These are phyloP conservation scores for Cadophora malorum DNA, from an alignment of 2,329 filamentous ascomycete species.

Conservation along the genomic window DNA sequence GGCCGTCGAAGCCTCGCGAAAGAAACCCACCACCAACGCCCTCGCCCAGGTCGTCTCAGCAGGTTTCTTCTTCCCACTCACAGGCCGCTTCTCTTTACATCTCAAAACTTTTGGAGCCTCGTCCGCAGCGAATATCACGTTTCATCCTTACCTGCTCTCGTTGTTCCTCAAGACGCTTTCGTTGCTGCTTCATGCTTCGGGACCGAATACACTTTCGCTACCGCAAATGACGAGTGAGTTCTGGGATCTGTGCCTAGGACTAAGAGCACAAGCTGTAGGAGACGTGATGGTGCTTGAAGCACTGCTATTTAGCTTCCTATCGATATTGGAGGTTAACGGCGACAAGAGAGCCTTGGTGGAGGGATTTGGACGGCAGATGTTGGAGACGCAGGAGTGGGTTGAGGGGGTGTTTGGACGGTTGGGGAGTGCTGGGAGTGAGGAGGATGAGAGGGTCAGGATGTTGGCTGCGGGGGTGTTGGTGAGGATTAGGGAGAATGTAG, in stretches of 20 bases:
- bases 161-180: slow-evolving; percentile 87
- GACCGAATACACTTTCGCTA: slow-evolving; percentile 77
- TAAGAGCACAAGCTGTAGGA: slow-evolving; percentile 65
- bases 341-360: slow-evolving; percentile 76
- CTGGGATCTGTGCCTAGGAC: slow-evolving; percentile 78
- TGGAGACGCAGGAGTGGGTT: slow-evolving; percentile 90
- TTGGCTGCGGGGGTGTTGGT: slow-evolving; percentile 80
- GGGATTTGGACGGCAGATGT: slow-evolving; percentile 74
- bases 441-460: slow-evolving; percentile 82
- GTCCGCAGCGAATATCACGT: slow-evolving; percentile 62
- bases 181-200: slow-evolving; percentile 81
- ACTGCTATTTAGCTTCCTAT: slow-evolving; percentile 79
- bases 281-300: slow-evolving; percentile 75
- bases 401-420: slow-evolving; percentile 71
- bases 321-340: slow-evolving; percentile 81
- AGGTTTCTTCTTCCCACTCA: slow-evolving; percentile 86
- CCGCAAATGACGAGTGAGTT: slow-evolving; percentile 84
- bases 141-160: slow-evolving; percentile 76
- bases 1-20: slow-evolving; percentile 62
- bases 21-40: slow-evolving; percentile 72
- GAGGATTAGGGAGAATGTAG: slow-evolving; percentile 79
- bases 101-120: slow-evolving; percentile 58
- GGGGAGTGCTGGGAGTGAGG: slow-evolving; percentile 52
- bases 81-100: slow-evolving; percentile 76
- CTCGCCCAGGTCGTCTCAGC: slow-evolving; percentile 77